Evolutionary conservation across 106 monocot genomes (phyloP).

Genomic region (Apostasia shenzhenica): DNA sequence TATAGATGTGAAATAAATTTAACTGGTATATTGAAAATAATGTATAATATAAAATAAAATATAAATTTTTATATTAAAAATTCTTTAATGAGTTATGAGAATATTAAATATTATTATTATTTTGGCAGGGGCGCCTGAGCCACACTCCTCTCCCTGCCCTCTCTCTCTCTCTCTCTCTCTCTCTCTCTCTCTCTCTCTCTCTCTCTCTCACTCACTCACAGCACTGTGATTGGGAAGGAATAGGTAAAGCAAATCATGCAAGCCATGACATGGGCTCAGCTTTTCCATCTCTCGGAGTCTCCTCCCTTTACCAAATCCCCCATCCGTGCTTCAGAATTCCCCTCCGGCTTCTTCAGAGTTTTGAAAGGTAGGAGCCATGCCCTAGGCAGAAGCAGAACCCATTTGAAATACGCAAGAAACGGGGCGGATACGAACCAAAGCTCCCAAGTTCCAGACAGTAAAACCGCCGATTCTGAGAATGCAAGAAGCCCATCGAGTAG

Average conservation of each 20-base stretch:
- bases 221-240: too few relatives aligned
- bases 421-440: not conserved
- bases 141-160: too few relatives aligned
- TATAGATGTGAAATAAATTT: too few relatives aligned
- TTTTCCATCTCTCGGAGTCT: not conserved
- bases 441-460: not conserved
- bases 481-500: not conserved
- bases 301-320: not conserved
- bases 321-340: constrained; percentile 1
- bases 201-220: too few relatives aligned
- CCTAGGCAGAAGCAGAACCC: not conserved
- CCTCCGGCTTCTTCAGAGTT: not conserved
- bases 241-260: not conserved
- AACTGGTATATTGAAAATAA: too few relatives aligned
- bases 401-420: not conserved
- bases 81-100: too few relatives aligned
- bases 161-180: too few relatives aligned
- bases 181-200: too few relatives aligned
- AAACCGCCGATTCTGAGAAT: constrained; percentile 1
- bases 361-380: not conserved
- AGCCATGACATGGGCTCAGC: not conserved
- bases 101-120: too few relatives aligned
- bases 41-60: too few relatives aligned
- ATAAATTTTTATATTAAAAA: too few relatives aligned
- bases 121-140: too few relatives aligned